phyloP scores from a whole-genome alignment of 2,329 filamentous ascomycete genomes.

The Aspergillus eucalypticola region DNA sequence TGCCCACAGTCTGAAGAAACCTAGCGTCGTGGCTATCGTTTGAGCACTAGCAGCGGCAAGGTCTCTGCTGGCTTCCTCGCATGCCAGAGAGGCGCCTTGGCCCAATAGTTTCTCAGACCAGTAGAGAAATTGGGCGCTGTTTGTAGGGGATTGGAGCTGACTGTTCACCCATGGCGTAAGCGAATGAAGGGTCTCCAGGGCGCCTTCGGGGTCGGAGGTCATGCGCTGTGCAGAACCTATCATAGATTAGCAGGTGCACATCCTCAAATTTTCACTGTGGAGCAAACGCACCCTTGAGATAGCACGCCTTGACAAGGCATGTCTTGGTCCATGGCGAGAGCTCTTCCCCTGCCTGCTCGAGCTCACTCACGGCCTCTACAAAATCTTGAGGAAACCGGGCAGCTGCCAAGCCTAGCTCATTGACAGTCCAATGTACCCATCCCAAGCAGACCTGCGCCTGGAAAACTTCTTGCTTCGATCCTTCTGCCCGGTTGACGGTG shows the following conservation, averaged over 20 bases:
- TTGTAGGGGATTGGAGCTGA: constrained; percentile 39
- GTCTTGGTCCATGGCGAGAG: constrained; percentile 76
- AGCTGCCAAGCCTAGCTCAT: constrained; percentile 65
- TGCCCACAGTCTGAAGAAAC: constrained; percentile 52
- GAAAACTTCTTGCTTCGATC: constrained; percentile 58
- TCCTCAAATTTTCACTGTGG: constrained; percentile 4
- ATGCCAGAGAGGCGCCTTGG: constrained; percentile 70
- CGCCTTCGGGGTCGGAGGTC: constrained; percentile 52
- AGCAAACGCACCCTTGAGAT: constrained; percentile 66
- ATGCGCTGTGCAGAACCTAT: constrained; percentile 50
- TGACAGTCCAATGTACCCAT: constrained; percentile 79
- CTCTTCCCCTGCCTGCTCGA: constrained; percentile 54
- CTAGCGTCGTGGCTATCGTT: constrained; percentile 43
- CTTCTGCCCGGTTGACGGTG: constrained; percentile 61
- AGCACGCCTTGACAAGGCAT: constrained; percentile 75
- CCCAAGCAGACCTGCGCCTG: constrained; percentile 82
- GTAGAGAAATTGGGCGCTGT: constrained; percentile 67
- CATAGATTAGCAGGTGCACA: constrained; percentile 14
- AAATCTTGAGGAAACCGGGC: constrained; percentile 65
- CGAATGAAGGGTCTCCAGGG: constrained; percentile 66
- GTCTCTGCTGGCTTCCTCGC: constrained; percentile 47
- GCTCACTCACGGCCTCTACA: constrained; percentile 54
- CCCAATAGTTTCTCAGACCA: constrained; percentile 80
- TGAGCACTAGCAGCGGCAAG: constrained; percentile 24
- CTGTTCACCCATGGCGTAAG: constrained; percentile 62